Conservation (phyloP, 1,284 basidiomycete species). For the Cutaneotrichosporon cyanovorans region DNA sequence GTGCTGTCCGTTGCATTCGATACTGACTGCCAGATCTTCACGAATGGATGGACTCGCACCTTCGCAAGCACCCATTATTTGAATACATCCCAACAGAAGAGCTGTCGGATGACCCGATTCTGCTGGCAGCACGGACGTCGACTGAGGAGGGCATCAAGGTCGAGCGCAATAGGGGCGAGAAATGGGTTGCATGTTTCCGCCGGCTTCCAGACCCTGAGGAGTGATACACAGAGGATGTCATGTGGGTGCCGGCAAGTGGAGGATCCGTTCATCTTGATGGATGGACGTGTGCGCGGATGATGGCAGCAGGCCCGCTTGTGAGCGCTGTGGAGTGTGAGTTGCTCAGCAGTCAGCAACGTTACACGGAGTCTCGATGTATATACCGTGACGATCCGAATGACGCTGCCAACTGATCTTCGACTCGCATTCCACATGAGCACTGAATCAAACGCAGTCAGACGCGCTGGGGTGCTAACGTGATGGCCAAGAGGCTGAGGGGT, state of each 20-base stretch:
- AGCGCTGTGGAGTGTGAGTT: too few species aligned
- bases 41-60: conserved; percentile 89
- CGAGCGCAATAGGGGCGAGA: conserved; percentile 79
- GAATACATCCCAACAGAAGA: conserved; percentile 66
- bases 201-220: conserved; percentile 25
- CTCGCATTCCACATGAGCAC: too few species aligned
- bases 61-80: conserved; percentile 80
- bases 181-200: conserved; percentile 52
- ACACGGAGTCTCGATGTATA: too few species aligned
- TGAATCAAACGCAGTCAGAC: too few species aligned
- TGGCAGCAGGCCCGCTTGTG: too few species aligned
- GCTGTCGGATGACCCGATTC: conserved; percentile 56
- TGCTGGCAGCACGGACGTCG: conserved; percentile 71
- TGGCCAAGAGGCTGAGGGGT: too few species aligned
- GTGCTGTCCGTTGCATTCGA: neutral
- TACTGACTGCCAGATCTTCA: conserved; percentile 59
- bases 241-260: too few species aligned
- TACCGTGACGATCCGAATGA: too few species aligned
- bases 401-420: too few species aligned
- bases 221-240: conserved; percentile 5
- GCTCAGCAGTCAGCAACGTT: too few species aligned
- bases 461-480: too few species aligned
- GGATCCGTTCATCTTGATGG: neutral
- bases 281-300: too few species aligned
- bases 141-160: conserved; percentile 98